phyloP scores from a whole-genome alignment of 2,329 filamentous ascomycete species.

The Exophiala alcalophila region DNA sequence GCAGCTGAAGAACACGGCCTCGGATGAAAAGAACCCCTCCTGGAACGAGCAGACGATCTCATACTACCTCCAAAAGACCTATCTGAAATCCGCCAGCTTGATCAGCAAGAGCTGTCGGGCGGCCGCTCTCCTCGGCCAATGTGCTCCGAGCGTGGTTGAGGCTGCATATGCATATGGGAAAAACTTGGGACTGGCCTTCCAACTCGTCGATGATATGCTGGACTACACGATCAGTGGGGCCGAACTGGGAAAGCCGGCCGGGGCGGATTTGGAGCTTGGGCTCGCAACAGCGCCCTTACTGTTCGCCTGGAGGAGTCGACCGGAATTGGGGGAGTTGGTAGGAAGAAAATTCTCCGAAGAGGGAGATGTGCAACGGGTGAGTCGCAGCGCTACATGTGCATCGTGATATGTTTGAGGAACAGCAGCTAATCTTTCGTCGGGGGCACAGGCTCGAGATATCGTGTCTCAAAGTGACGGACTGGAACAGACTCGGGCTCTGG shows the following conservation, averaged over 20 bases:
- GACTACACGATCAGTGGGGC: constrained; percentile 86
- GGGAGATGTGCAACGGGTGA: constrained; percentile 80
- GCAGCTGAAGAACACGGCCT: constrained; percentile 95
- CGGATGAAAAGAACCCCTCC: constrained; percentile 76
- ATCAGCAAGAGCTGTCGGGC: constrained; percentile 96
- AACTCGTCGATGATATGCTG: constrained; percentile 95
- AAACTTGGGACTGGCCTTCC: constrained; percentile 91
- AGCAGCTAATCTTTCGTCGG: constrained; percentile 23
- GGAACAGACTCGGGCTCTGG: constrained; percentile 84
- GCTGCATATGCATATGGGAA: constrained; percentile 89
- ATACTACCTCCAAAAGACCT: constrained; percentile 98
- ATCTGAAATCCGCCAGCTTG: constrained; percentile 90
- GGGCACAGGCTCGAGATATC: constrained; percentile 80
- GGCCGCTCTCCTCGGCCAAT: constrained; percentile 77
- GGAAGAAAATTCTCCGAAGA: constrained; percentile 82
- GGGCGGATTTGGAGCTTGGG: constrained; percentile 88
- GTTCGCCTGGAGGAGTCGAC: constrained; percentile 90
- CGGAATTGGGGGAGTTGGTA: constrained; percentile 80
- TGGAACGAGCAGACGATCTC: constrained; percentile 86
- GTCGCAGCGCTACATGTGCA: constrained; percentile 35
- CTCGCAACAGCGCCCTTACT: constrained; percentile 89
- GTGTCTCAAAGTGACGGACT: constrained; percentile 82
- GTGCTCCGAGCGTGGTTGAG: constrained; percentile 75
- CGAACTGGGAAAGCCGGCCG: constrained; percentile 90
- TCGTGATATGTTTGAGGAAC: constrained; percentile 2